Conservation (phyloP, 805 yeast species). For the Torulaspora quercuum region DNA sequence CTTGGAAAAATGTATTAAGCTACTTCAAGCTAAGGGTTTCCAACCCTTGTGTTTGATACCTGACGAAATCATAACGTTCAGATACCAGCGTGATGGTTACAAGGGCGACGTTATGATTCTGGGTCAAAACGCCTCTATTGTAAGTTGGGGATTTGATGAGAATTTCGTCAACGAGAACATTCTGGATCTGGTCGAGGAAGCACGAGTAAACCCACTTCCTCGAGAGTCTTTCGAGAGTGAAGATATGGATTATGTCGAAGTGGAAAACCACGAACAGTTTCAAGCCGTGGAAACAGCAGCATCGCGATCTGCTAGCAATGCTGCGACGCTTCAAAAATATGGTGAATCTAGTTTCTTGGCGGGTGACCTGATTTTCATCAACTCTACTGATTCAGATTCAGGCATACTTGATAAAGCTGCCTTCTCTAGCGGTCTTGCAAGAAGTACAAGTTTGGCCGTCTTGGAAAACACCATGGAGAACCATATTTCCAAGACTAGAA, state of each 20-base stretch:
- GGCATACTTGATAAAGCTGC: slow-evolving; percentile 76
- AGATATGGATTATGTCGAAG: slow-evolving; percentile 76
- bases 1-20: slow-evolving; percentile 42
- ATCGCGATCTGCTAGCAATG: background rate
- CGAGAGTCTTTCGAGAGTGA: slow-evolving; percentile 64
- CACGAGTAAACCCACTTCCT: slow-evolving; percentile 42
- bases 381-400: slow-evolving; percentile 45
- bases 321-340: slow-evolving; percentile 6
- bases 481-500: slow-evolving; percentile 59
- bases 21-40: slow-evolving; percentile 35
- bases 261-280: slow-evolving; percentile 17
- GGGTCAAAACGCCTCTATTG: slow-evolving; percentile 67
- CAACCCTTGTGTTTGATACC: slow-evolving; percentile 50
- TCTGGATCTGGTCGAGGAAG: slow-evolving; percentile 49
- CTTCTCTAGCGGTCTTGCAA: slow-evolving; percentile 79
- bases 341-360: slow-evolving; percentile 45
- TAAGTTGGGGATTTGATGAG: slow-evolving; percentile 80
- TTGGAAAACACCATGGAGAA: slow-evolving; percentile 69
- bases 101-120: slow-evolving; percentile 61
- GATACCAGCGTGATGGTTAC: slow-evolving; percentile 37
- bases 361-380: slow-evolving; percentile 70
- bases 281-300: slow-evolving; percentile 12
- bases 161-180: slow-evolving; percentile 43
- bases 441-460: slow-evolving; percentile 82
- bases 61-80: slow-evolving; percentile 63